Conservation (phyloP, 495 filamentous ascomycete species). For the Penicillium lagena region DNA sequence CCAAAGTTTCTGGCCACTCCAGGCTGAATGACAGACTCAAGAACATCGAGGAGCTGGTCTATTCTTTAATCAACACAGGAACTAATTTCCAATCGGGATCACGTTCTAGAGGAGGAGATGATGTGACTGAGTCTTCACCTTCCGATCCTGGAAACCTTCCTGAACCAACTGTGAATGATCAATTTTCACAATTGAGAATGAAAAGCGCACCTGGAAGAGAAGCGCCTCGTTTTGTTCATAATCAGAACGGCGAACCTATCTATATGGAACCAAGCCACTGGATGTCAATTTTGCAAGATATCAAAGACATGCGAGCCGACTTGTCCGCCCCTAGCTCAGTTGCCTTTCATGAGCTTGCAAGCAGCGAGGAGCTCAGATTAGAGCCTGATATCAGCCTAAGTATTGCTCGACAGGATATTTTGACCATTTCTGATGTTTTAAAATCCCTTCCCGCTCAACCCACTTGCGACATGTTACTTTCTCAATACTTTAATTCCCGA, state of each 20-base stretch:
- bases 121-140: too few relatives aligned
- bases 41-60: conserved; percentile 48
- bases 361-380: neutral
- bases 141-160: too few relatives aligned
- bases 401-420: neutral
- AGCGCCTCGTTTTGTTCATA: neutral
- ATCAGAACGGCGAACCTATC: conserved; percentile 16
- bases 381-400: neutral
- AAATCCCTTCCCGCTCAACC: conserved; percentile 29
- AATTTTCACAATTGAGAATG: too few relatives aligned
- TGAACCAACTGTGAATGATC: too few relatives aligned
- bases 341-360: neutral
- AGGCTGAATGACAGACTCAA: conserved; percentile 45
- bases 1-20: conserved; percentile 20
- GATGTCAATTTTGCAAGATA: conserved; percentile 47
- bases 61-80: conserved; percentile 34
- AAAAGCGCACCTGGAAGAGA: conserved; percentile 1
- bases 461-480: conserved; percentile 35
- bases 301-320: conserved; percentile 29
- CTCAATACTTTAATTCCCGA: conserved; percentile 42
- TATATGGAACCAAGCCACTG: conserved; percentile 50
- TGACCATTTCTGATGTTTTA: conserved; percentile 21
- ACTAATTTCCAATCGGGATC: neutral
- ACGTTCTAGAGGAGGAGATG: too few relatives aligned
- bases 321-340: conserved; percentile 9